Percentiles rank a stretch among this genome's conserved stretches.
Conservation (phyloP, 2,329 filamentous ascomycete species). For the Pestalotiopsis sp. region DNA sequence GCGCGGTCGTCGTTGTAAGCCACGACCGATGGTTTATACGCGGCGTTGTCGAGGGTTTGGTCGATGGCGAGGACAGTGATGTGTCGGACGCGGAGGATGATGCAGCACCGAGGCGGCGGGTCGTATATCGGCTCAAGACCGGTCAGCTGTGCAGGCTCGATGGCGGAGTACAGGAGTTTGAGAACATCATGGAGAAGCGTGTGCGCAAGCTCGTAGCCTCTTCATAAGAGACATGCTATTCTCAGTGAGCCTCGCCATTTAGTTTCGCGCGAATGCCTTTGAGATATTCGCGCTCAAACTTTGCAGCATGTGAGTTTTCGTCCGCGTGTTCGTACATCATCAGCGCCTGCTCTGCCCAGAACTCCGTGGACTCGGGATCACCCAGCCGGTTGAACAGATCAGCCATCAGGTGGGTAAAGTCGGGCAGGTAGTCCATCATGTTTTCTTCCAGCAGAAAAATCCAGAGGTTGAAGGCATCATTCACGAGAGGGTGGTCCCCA, state of each 20-base stretch:
- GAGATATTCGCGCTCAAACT: neutral
- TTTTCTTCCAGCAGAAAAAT: slow-evolving; percentile 6
- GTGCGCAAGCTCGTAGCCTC: slow-evolving; percentile 33
- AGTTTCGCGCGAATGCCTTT: neutral
- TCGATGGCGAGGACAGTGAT: slow-evolving; percentile 38
- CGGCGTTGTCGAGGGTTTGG: slow-evolving; percentile 67
- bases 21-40: slow-evolving; percentile 84
- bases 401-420: slow-evolving; percentile 1
- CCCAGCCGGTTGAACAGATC: neutral
- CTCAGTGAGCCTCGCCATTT: neutral
- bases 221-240: neutral
- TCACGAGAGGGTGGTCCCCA: slow-evolving; percentile 31
- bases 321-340: neutral
- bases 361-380: neutral
- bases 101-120: slow-evolving; percentile 45
- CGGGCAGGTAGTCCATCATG: slow-evolving; percentile 10
- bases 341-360: slow-evolving; percentile 5
- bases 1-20: slow-evolving; percentile 75
- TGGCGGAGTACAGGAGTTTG: slow-evolving; percentile 67
- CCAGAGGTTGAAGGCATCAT: neutral
- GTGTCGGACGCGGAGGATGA: slow-evolving; percentile 45
- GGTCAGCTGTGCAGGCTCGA: slow-evolving; percentile 58
- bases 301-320: neutral
- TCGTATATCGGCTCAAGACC: slow-evolving; percentile 61
- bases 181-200: slow-evolving; percentile 61